A percentile compares a stretch with the other conserved stretches of the same genome.
phyloP scores from a whole-genome alignment of 2,329 filamentous ascomycete genomes.

The Ambrosiella cleistominuta region DNA sequence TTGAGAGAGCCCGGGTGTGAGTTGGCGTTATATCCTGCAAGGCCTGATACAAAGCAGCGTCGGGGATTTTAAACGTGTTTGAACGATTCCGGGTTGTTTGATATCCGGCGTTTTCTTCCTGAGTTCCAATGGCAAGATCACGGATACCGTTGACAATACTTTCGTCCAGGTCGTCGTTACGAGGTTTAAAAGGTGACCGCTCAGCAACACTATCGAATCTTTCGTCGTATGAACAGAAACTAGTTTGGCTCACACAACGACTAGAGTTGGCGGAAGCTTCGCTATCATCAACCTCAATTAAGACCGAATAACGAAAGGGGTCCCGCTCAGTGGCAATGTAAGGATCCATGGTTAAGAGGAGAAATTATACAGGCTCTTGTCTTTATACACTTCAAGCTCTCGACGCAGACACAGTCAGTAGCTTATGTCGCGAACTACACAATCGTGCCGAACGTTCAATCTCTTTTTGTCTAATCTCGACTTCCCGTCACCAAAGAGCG shows the following conservation, averaged over 20 bases:
- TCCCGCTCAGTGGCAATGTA: slow-evolving; percentile 5
- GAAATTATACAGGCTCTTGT: slow-evolving; percentile 3
- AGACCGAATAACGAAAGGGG: slow-evolving; percentile 11
- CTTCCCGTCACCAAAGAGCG: slow-evolving; percentile 3
- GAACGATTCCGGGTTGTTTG: not conserved
- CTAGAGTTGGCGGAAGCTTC: slow-evolving; percentile 8
- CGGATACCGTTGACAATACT: slow-evolving; percentile 11
- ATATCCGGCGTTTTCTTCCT: not conserved
- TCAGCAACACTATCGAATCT: slow-evolving; percentile 3
- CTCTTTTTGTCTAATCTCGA: not conserved
- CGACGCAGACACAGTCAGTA: not conserved
- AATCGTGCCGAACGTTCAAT: not conserved
- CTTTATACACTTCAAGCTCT: slow-evolving; percentile 7
- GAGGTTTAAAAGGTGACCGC: not conserved
- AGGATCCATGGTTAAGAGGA: slow-evolving; percentile 5
- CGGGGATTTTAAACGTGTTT: slow-evolving; percentile 4
- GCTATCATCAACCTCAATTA: slow-evolving; percentile 10
- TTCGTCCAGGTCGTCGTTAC: slow-evolving; percentile 9
- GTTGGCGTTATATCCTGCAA: not conserved
- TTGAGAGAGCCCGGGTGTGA: not conserved
- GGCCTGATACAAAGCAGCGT: not conserved
- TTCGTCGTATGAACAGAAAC: slow-evolving; percentile 12
- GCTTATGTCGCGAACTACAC: not conserved
- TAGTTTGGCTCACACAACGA: slow-evolving; percentile 11
- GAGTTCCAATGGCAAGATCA: slow-evolving; percentile 8